Evolutionary conservation across 2,329 filamentous ascomycete genomes (phyloP), one percentile per base, ranked within the genome.

Genomic region (Tolypocladium endophyticum): DNA sequence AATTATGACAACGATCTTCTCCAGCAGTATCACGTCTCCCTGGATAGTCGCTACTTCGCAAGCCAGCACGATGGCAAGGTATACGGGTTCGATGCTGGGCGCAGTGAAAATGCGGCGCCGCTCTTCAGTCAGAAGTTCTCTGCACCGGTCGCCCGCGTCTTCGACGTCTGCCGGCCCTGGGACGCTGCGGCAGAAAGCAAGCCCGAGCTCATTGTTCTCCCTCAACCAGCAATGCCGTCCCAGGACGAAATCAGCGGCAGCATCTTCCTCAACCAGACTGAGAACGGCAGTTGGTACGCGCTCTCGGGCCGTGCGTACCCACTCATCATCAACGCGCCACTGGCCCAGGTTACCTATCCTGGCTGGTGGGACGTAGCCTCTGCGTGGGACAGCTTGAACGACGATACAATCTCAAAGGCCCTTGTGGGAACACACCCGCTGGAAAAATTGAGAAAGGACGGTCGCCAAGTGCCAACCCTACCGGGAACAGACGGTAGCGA

Each of bases 231-330:
- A 28, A 85, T 90, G 66, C 87, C 82, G 2, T 71, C 76, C 4
- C 74, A 76, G 23, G 78, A 84, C 57, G 76, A 79, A n/a, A 72
- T 86, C 38, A 81, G 80, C 63, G 81, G 82, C 62, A 86, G 84
- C 60, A 86, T 97, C 0, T 96, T 94, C 69, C 81, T 97, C 61
- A 96, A 97, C 70, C 88, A 87, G 65, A 97, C 92, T 1, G 84
- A 89, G 59, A 78, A 80, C n/a, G 93, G 92, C 36, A 89, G 89
- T 62, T 97, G 93, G 92, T 99, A 93, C 72, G 94, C 92, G 38
- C 82, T 97, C 74, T 97, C 93, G 1, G 93, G 95, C 60, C 81
- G 80, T 47, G 86, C 86, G 11, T 97, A 97, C 67, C 94, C 94
- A 4, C 81, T 93, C 12, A 90, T 96, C 35, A 87, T 92, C 28